These are phyloP conservation scores for Kluyveromyces sp. DNA, from an alignment of 1,139 yeast species.

Conservation along the genomic window DNA sequence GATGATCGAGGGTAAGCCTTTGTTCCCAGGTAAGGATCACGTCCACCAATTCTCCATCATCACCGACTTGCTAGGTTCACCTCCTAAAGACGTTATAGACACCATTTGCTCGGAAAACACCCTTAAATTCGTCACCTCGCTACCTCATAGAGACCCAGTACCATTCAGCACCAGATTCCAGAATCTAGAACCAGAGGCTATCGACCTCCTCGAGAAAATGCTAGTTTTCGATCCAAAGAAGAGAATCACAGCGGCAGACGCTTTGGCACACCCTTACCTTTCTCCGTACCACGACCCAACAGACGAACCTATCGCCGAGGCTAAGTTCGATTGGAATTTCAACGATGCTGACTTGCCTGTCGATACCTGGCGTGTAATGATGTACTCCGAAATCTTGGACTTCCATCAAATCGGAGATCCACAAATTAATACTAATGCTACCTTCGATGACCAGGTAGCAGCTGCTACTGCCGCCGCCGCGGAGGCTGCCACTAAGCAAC, in stretches of 20 bases:
- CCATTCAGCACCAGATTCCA: slow-evolving; percentile 79
- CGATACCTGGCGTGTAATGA: slow-evolving; percentile 98
- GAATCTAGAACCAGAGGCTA: slow-evolving; percentile 86
- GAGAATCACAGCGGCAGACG: slow-evolving; percentile 88
- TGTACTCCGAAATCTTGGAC: slow-evolving; percentile 94
- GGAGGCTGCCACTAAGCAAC: slow-evolving; percentile 26
- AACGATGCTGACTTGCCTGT: slow-evolving; percentile 97
- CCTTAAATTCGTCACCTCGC: slow-evolving; percentile 81
- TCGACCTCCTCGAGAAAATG: slow-evolving; percentile 83
- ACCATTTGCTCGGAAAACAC: slow-evolving; percentile 96
- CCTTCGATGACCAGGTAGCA: slow-evolving; percentile 31
- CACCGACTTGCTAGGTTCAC: slow-evolving; percentile 92
- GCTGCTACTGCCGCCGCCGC: slow-evolving; percentile 32
- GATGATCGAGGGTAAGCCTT: slow-evolving; percentile 98
- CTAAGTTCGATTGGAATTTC: slow-evolving; percentile 95
- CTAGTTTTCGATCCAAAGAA: slow-evolving; percentile 89
- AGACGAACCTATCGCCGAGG: slow-evolving; percentile 92
- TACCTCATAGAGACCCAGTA: slow-evolving; percentile 87
- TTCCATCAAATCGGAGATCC: slow-evolving; percentile 53
- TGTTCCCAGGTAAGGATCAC: slow-evolving; percentile 97
- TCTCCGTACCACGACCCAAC: slow-evolving; percentile 98
- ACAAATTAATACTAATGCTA: slow-evolving; percentile 29
- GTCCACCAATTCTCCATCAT: slow-evolving; percentile 96
- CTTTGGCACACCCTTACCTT: slow-evolving; percentile 83
- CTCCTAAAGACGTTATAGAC: slow-evolving; percentile 92